Base-by-base conservation (phyloP, 2,329 filamentous ascomycete species). In the Orbilia quercus region DNA sequence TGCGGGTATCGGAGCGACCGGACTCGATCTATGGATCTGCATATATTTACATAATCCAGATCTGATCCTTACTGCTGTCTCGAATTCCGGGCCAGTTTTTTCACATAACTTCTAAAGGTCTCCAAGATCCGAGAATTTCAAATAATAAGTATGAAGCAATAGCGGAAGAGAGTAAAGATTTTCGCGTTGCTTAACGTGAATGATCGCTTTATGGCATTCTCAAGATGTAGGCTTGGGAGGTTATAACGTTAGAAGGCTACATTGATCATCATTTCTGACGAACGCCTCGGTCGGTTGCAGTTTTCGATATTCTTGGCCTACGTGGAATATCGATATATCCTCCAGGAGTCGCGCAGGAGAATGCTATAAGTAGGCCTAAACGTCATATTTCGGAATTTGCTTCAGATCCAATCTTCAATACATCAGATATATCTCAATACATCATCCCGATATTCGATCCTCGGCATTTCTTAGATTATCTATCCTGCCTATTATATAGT, bases 331-430 rank as follows among this genome's bases (percentile, higher is more conserved):
- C 7, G n/a, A n/a, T 6, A 42, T n/a, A 14, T 18, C 14, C 14
- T 3, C 12, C 14, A 42, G 5, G 38, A 5, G 38, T 42, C 38
- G 38, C 38, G 14, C 14, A 42, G 38, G 38, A 42, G 14, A 12
- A 12, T n/a, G 38, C n/a, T 42, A 42, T 42, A 42, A 42, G 38
- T 42, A 42, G 38, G 38, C n/a, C n/a, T n/a, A n/a, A n/a, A n/a
- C n/a, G n/a, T n/a, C n/a, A n/a, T n/a, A n/a, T n/a, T n/a, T n/a
- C n/a, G n/a, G n/a, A n/a, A n/a, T n/a, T n/a, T n/a, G n/a, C n/a
- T n/a, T n/a, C n/a, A n/a, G n/a, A n/a, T n/a, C n/a, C n/a, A n/a
- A n/a, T n/a, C n/a, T n/a, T n/a, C n/a, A n/a, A n/a, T n/a, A n/a
- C n/a, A n/a, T n/a, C n/a, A n/a, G n/a, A n/a, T n/a, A n/a, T n/a